Base-by-base conservation (phyloP, 1,284 basidiomycete genomes). In the Ustilago shanxiensis region DNA sequence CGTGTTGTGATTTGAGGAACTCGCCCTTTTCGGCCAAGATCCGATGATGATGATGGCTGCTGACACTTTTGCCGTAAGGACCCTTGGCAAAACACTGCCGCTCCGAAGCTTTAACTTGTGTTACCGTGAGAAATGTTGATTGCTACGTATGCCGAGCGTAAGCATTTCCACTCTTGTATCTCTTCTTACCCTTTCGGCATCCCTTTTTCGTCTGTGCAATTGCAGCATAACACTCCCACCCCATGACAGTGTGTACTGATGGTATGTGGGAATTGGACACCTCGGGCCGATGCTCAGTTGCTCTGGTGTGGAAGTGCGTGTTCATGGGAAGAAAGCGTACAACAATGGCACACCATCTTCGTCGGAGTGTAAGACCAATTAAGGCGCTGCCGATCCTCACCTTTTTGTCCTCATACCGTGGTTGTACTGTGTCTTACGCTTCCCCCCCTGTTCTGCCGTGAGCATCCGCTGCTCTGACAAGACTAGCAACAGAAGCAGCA, bases 81-180 rank as follows among this genome's bases (percentile, higher is more conserved):
- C 45, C 45, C 45, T 49, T 2, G n/a, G n/a, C n/a, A 49, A 11
- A 33, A 33, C 11, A 11, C 31, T 5, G 31, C 31, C 11, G 31
- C 31, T 33, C 31, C 31, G 31, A 33, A 33, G 31, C 9, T 22
- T 16, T 13, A 22, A 5, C 22, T 16, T 24, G 44, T 5, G 45
- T 49, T 49, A 49, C 45, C 28, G 26, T 28, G 26, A 28, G 22
- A 49, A 49, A 37, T 37, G 35, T 33, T 37, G 35, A 11, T 37
- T 49, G 45, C 35, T 49, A 49, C 24, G 24, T 49, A 24, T 49
- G 45, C 45, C 45, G 45, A 49, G 24, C 45, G 24, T 49, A 49
- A 49, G 45, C 45, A 26, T 26, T 49, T 49, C 26, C 44, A 45
- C 22, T n/a, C 44, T 20, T 11, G 18, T 22, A 22, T 45, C 31